Conservation (phyloP, 2,329 filamentous ascomycete species). For the Aureobasidium sp. region DNA sequence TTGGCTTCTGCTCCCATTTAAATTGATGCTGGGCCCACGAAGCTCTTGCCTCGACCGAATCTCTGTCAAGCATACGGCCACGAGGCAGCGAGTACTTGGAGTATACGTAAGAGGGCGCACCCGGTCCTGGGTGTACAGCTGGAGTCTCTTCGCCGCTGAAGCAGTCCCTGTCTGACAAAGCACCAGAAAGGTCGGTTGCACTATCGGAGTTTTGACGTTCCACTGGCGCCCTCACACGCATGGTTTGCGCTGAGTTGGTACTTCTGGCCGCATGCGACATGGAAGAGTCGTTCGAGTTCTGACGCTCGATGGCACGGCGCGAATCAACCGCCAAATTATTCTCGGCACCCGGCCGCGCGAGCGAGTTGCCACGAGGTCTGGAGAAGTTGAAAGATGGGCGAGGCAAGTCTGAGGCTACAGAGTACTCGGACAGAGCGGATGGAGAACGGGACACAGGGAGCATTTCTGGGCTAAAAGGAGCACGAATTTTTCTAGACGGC, state of each 20-base stretch:
- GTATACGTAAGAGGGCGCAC: slow-evolving; percentile 70
- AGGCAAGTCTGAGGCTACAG: slow-evolving; percentile 51
- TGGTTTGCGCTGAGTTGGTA: background rate
- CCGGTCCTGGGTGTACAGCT: slow-evolving; percentile 36
- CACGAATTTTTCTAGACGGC: slow-evolving; percentile 50
- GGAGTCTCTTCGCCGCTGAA: slow-evolving; percentile 15
- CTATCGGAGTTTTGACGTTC: slow-evolving; percentile 33
- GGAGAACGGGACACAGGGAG: slow-evolving; percentile 65
- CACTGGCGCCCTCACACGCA: slow-evolving; percentile 15
- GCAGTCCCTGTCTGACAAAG: slow-evolving; percentile 2
- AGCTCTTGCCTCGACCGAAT: slow-evolving; percentile 52
- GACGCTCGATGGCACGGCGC: background rate
- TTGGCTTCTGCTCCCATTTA: slow-evolving; percentile 46
- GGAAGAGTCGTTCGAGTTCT: background rate
- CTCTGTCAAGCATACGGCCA: slow-evolving; percentile 67
- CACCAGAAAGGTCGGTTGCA: slow-evolving; percentile 12
- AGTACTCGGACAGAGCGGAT: slow-evolving; percentile 75
- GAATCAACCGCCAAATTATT: slow-evolving; percentile 14
- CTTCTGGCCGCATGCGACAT: background rate
- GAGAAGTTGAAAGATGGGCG: slow-evolving; percentile 89
- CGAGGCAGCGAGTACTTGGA: slow-evolving; percentile 76
- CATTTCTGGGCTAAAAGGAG: slow-evolving; percentile 55
- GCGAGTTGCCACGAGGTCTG: slow-evolving; percentile 68
- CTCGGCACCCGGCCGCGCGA: slow-evolving; percentile 19
- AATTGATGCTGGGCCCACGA: slow-evolving; percentile 40